Evolutionary conservation across 345 rosid species (phyloP).

Genomic region (Acer yangbiense): DNA sequence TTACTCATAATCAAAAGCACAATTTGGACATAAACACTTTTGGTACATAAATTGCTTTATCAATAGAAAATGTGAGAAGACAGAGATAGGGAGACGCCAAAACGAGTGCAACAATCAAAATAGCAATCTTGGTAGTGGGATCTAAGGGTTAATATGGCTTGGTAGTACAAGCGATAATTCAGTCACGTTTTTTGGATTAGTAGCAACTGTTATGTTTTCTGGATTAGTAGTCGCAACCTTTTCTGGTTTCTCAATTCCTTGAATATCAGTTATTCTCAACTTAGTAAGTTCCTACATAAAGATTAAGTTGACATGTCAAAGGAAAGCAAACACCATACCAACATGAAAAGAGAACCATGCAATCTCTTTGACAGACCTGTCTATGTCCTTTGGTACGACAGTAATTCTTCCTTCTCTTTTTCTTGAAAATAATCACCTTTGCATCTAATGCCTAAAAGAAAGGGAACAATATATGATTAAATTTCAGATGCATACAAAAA

Average conservation of each 20-base stretch:
- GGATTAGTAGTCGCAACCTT: conserved; percentile 44
- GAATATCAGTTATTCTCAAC: conserved; percentile 87
- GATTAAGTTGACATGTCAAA: conserved; percentile 8
- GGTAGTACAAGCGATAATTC: no score
- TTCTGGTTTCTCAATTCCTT: conserved; percentile 86
- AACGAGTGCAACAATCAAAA: no score
- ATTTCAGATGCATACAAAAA: not conserved
- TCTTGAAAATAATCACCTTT: no score
- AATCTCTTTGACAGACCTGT: conserved; percentile 51
- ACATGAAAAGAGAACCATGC: conserved; percentile 12
- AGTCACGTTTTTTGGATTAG: no score
- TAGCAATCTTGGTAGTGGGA: no score
- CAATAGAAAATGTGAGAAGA: no score
- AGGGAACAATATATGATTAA: conserved; percentile 15
- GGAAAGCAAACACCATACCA: not conserved
- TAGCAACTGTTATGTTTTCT: conserved; percentile 52
- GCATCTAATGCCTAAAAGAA: conserved; percentile 34
- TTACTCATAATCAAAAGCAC: no score
- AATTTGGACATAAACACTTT: no score
- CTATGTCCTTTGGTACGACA: conserved; percentile 88
- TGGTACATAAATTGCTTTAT: no score
- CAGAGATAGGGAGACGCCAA: no score
- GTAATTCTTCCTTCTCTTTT: conserved; percentile 18
- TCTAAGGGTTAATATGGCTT: no score
- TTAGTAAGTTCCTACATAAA: conserved; percentile 81